These are phyloP conservation scores for Meripilus lineatus DNA, from an alignment of 1,284 basidiomycete species.

Conservation along the genomic window DNA sequence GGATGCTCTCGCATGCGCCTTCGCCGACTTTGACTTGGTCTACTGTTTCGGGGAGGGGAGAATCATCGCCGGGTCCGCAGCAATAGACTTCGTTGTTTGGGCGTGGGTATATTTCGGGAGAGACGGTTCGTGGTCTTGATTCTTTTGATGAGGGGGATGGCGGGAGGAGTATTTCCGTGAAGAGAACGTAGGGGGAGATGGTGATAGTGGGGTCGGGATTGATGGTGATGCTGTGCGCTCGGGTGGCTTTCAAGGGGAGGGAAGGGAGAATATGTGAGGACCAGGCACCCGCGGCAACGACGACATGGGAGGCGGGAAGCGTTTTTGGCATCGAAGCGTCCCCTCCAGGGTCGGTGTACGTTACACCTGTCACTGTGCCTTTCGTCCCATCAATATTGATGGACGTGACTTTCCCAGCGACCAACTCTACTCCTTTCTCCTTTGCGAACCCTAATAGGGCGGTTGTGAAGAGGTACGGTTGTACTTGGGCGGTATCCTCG, in stretches of 20 bases:
- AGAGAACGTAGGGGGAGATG: slow-evolving; percentile 61
- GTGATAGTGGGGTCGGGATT: slow-evolving; percentile 32
- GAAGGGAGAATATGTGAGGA: slow-evolving; percentile 52
- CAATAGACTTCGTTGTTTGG: slow-evolving; percentile 66
- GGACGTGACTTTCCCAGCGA: slow-evolving; percentile 38
- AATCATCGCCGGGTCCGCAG: slow-evolving; percentile 63
- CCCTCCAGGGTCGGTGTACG: slow-evolving; percentile 37
- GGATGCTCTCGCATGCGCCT: slow-evolving; percentile 48
- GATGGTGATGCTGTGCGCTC: slow-evolving; percentile 68
- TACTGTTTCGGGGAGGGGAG: slow-evolving; percentile 50
- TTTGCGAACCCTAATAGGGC: slow-evolving; percentile 70
- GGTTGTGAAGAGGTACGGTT: slow-evolving; percentile 76
- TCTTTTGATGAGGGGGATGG: not conserved
- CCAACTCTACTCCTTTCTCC: slow-evolving; percentile 43
- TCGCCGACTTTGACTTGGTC: slow-evolving; percentile 56
- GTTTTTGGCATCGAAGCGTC: slow-evolving; percentile 26
- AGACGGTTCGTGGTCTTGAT: slow-evolving; percentile 21
- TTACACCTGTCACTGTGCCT: slow-evolving; percentile 48
- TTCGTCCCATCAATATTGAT: slow-evolving; percentile 31
- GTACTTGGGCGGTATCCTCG: slow-evolving; percentile 73
- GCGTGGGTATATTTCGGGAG: slow-evolving; percentile 69
- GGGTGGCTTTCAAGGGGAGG: slow-evolving; percentile 53
- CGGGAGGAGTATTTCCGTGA: slow-evolving; percentile 52
- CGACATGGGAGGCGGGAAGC: slow-evolving; percentile 56
- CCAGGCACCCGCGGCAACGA: slow-evolving; percentile 87